Evolutionary conservation across 371 early-diverging fungal genomes (phyloP).

Genomic region (Choanephora cucurbitarum): DNA sequence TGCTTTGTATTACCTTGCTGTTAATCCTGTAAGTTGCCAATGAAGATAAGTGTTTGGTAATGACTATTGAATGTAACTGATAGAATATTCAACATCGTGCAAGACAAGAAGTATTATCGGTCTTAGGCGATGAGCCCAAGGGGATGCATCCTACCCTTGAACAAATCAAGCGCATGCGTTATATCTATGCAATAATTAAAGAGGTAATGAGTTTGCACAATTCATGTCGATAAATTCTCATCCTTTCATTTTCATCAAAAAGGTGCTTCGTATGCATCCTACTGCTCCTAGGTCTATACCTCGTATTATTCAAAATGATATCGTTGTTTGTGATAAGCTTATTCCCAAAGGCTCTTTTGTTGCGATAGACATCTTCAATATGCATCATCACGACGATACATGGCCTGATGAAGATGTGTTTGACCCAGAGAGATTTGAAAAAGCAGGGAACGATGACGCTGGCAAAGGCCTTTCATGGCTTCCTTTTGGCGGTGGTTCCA

Average conservation of each 20-base stretch:
- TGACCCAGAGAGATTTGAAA: not conserved
- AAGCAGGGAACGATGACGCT: not conserved
- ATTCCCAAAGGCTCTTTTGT: slow-evolving; percentile 47
- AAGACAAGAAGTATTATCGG: slow-evolving; percentile 5
- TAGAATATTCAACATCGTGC: slow-evolving; percentile 8
- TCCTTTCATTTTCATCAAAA: not conserved
- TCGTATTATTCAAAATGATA: slow-evolving; percentile 35
- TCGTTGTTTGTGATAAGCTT: slow-evolving; percentile 36
- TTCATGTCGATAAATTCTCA: too few species aligned
- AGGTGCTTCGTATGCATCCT: slow-evolving; percentile 13
- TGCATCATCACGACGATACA: slow-evolving; percentile 30
- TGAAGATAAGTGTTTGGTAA: too few species aligned
- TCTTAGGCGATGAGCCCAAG: slow-evolving; percentile 2
- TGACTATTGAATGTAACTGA: too few species aligned
- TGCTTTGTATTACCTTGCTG: slow-evolving; percentile 11
- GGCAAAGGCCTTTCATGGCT: slow-evolving; percentile 16
- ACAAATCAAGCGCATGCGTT: too few species aligned
- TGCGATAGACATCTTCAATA: slow-evolving; percentile 36
- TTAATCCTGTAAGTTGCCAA: not conserved
- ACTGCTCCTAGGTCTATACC: not conserved
- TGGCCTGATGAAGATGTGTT: slow-evolving; percentile 3
- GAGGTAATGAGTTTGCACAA: slow-evolving; percentile 1
- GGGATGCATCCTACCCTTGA: not conserved
- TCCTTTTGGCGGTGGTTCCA: slow-evolving; percentile 29
- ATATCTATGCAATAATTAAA: not conserved